phyloP scores from a whole-genome alignment of 805 yeast genomes.

The Cyberlindnera mississippiensis region DNA sequence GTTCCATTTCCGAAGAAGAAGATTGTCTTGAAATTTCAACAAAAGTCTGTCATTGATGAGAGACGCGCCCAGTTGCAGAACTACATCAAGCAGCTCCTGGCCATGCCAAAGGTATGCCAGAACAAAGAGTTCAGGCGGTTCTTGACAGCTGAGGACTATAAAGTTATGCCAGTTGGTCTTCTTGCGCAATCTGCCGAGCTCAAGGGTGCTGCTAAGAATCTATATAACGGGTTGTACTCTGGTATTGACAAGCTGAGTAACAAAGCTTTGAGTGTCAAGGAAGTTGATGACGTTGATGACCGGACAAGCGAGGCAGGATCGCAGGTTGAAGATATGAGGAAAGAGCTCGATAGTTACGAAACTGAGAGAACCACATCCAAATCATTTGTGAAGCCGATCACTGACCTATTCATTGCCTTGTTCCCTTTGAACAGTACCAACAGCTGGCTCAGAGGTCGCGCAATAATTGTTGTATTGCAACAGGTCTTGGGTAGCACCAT shows the following conservation, averaged over 20 bases:
- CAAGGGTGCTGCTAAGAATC: slow-evolving; percentile 21
- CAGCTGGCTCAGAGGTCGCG: slow-evolving; percentile 83
- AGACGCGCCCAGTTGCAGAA: slow-evolving; percentile 58
- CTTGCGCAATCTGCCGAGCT: slow-evolving; percentile 7
- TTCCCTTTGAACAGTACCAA: slow-evolving; percentile 63
- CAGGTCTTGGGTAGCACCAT: slow-evolving; percentile 86
- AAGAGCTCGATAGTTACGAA: slow-evolving; percentile 45
- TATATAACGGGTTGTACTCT: slow-evolving; percentile 20
- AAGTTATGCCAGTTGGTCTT: slow-evolving; percentile 3
- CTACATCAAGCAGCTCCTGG: slow-evolving; percentile 55
- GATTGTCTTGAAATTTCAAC: slow-evolving; percentile 69
- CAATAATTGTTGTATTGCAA: slow-evolving; percentile 74
- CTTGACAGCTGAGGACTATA: slow-evolving; percentile 43
- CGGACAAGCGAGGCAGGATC: slow-evolving; percentile 1
- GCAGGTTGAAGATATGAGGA: slow-evolving; percentile 46
- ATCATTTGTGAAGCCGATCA: slow-evolving; percentile 75
- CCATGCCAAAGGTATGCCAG: slow-evolving; percentile 66
- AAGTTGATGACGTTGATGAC: slow-evolving; percentile 10
- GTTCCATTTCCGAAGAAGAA: slow-evolving; percentile 55
- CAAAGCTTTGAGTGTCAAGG: slow-evolving; percentile 15
- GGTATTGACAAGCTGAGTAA: slow-evolving; percentile 14
- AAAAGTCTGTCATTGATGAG: slow-evolving; percentile 56
- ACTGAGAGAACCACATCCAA: slow-evolving; percentile 20
- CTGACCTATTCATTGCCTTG: slow-evolving; percentile 66
- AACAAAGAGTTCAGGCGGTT: slow-evolving; percentile 71